A percentile compares a stretch with the other conserved stretches of the same genome.
Evolutionary conservation across 805 yeast genomes (phyloP).

Genomic region (Pichia paraexigua): DNA sequence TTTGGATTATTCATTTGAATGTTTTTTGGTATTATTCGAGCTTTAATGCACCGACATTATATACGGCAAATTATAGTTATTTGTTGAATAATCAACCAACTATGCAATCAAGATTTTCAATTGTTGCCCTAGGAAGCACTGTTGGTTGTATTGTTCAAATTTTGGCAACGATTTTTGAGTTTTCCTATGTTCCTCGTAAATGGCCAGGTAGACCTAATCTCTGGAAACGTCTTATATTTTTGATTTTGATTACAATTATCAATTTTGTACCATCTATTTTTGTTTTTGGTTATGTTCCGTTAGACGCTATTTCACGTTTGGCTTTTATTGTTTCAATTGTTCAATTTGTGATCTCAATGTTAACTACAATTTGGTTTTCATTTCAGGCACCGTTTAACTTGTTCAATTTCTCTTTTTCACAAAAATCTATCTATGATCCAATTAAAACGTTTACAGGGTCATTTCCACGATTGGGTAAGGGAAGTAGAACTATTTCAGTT

Average conservation of each 20-base stretch:
- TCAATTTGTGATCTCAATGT: constrained; percentile 37
- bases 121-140: constrained; percentile 39
- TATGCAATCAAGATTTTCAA: constrained; percentile 35
- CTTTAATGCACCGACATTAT: constrained; percentile 42
- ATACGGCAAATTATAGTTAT: constrained; percentile 36
- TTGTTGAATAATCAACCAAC: constrained; percentile 38
- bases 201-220: constrained; percentile 41
- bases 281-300: constrained; percentile 31
- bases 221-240: constrained; percentile 27
- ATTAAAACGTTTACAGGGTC: constrained; percentile 36
- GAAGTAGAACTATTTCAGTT: constrained; percentile 34
- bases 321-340: constrained; percentile 33
- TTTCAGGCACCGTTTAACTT: constrained; percentile 30
- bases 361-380: constrained; percentile 36
- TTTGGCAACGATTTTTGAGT: constrained; percentile 35
- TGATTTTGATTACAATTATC: constrained; percentile 26
- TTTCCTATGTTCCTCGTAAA: constrained; percentile 36
- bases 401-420: constrained; percentile 24
- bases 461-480: constrained; percentile 33
- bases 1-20: constrained; percentile 45
- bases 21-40: constrained; percentile 46
- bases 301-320: constrained; percentile 27
- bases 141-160: constrained; percentile 36
- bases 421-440: constrained; percentile 24
- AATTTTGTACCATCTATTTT: constrained; percentile 36